Evolutionary conservation across 192 early-diverging fungal species (phyloP), one percentile per base, ranked within the genome.

Genomic region (Funneliformis geosporum): DNA sequence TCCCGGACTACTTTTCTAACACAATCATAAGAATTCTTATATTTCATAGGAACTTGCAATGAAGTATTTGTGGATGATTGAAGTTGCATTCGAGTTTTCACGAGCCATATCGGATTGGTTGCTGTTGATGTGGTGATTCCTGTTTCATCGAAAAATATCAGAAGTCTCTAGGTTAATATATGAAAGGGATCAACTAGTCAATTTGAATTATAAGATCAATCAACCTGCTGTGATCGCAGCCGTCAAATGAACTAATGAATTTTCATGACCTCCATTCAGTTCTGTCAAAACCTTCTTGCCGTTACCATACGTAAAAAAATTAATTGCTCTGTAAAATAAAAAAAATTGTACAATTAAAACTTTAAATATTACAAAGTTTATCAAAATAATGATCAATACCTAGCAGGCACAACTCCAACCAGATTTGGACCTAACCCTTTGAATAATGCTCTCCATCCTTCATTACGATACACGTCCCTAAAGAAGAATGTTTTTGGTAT

Each of bases 101-200:
- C 91, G 61, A 99, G 89, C 98, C 98, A 99, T 28, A 99, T 98
- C 0, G 98, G 98, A 80, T 96, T 98, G 2, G 97, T 97, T n/a
- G 85, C 87, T 2, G 92, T 90, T 0, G 95, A 93, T 5, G 93
- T 95, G 7, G 94, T 88, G 40, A 94, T 83, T 12, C 91, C 89
- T 83, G 38, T 76, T n/a, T 50, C n/a, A 66, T 50, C 33, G 33
- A 33, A 33, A 33, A 33, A 33, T 33, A 33, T 33, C 0, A 42
- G 39, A 74, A 74, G 14, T 50, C 7, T 38, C 61, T 60, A 10
- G 55, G 28, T 39, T 39, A 60, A 38, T n/a, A 66, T 12, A 23
- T 33, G 73, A 46, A 47, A 50, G 5, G 28, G 12, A 12, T 79
- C 7, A 79, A 55, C n/a, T 33, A 65, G 21, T 14, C 14, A 47